Evolutionary conservation across 2,329 filamentous ascomycete genomes (phyloP), one percentile per base, ranked within the genome.

Genomic region (Zelopaecilomyces penicillatus): DNA sequence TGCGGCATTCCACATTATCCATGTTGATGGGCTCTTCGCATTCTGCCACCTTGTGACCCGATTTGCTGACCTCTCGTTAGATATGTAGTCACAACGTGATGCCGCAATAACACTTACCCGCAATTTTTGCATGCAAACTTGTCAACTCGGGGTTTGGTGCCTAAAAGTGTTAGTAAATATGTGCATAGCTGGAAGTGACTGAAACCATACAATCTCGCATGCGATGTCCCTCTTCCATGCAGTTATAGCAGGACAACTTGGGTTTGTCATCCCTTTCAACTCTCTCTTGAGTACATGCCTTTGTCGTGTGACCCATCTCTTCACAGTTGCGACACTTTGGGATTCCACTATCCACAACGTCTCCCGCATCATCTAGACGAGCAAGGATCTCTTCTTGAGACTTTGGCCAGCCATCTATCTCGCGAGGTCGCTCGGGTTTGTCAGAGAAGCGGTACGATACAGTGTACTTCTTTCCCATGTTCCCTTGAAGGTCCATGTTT

Each of bases 401-500:
- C 46, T 71, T 62, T 4, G 83, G 83, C 78, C 81, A 87, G 2
- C 66, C 60, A 1, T 75, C 69, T 19, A 69, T 70, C 60, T 85
- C 76, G 42, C 75, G 75, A 30, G 76, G 76, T 3, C 80, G 75
- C 19, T 66, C 61, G 0, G 82, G 75, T 51, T 76, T 76, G 30
- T 72, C 62, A 2, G 70, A 71, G 52, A 81, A 79, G 40, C 83
- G 77, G 57, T 82, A 80, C 0, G 76, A 76, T 41, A 87, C 68
- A 1, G 74, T 74, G 53, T 75, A 86, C 57, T 80, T 80, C 61
- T 80, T 80, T 46, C 74, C 74, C 19, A 83, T 66, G 49, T 83
- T 77, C 5, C 83, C 83, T 55, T 87, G 82, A 2, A 86, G 66
- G 51, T 87, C 82, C 77, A 87, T 83, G 62, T 84, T 82, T 48